Base-by-base conservation (phyloP, 225 moss, liverwort and hornwort genomes). In the Polytrichum formosum region DNA sequence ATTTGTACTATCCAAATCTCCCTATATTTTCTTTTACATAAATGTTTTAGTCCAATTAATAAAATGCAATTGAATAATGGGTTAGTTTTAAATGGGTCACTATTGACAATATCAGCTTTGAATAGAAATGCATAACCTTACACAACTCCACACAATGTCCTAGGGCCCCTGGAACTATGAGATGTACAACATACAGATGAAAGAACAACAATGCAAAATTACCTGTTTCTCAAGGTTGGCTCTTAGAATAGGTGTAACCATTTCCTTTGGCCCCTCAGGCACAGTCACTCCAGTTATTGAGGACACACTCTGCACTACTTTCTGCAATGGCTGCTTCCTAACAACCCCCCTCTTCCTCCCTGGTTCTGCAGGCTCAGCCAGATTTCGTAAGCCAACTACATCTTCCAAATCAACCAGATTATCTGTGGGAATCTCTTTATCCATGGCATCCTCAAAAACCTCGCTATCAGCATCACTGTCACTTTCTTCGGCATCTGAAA, bases 151-250 rank as follows among this genome's bases (percentile, higher is more conserved):
- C 10, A 46, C 16, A 46, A 46, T 46, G 46, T 13, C 46, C 13
- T 46, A 46, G 46, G 46, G 46, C 6, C 7, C 31, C 7, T 31
- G 31, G 13, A 46, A 46, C 46, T 2, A 13, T 46, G 46, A 16
- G 16, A 46, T 2, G 2, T 46, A 16, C 13, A 46, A 61, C 28
- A 59, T 75, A 22, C 16, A 72, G 37, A 56, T 19, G 6, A 22
- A 69, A 53, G 30, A 16, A 35, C 9, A 8, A 46, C 13, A 46
- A 46, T 13, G 0, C 46, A 19, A 4, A 27, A 53, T 27, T 74
- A 96, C 96, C 90, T 97, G 96, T 74, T 94, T 97, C 80, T 94
- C 92, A 19, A 97, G 80, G 83, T 78, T 92, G 59, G 90, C 90
- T 31, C 97, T 90, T 64, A 97, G 82, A 27, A 76, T 65, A 46